Percentiles rank a stretch among this genome's conserved stretches.
These are phyloP conservation scores for Eucalyptus grandis DNA, from an alignment of 345 rosid species.

Conservation along the genomic window DNA sequence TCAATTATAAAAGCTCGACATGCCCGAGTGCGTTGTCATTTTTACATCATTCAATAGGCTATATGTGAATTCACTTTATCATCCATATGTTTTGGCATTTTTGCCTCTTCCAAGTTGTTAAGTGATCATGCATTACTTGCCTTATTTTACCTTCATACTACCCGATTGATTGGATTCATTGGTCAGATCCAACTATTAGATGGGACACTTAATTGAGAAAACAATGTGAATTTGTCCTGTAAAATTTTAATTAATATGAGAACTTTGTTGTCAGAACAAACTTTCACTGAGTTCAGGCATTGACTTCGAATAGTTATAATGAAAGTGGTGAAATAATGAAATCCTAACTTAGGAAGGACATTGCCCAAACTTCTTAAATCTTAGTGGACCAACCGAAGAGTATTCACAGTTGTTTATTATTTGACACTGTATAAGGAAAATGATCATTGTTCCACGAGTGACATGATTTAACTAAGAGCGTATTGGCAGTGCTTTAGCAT, in stretches of 20 bases:
- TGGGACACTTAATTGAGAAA: neutral
- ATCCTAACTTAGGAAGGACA: neutral
- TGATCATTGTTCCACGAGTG: neutral
- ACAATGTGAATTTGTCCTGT: neutral
- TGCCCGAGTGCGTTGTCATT: conserved; percentile 27
- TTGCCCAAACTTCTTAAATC: neutral
- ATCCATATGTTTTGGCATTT: neutral
- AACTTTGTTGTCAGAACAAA: neutral
- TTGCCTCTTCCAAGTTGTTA: neutral
- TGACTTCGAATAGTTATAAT: neutral
- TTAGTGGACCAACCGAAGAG: neutral
- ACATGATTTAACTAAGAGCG: neutral
- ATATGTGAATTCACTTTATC: neutral
- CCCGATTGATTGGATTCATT: neutral
- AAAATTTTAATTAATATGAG: neutral
- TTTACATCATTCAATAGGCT: neutral
- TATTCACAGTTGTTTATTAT: neutral
- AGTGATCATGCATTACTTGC: neutral
- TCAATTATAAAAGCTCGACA: conserved; percentile 20
- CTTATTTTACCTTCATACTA: neutral
- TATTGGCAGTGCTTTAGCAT: neutral
- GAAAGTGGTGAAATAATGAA: neutral
- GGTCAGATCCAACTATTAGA: neutral
- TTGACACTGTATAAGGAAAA: neutral
- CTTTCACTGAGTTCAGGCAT: neutral